Evolutionary conservation across 176 grass and related monocot species (phyloP).

Genomic region (Avena atlantica): DNA sequence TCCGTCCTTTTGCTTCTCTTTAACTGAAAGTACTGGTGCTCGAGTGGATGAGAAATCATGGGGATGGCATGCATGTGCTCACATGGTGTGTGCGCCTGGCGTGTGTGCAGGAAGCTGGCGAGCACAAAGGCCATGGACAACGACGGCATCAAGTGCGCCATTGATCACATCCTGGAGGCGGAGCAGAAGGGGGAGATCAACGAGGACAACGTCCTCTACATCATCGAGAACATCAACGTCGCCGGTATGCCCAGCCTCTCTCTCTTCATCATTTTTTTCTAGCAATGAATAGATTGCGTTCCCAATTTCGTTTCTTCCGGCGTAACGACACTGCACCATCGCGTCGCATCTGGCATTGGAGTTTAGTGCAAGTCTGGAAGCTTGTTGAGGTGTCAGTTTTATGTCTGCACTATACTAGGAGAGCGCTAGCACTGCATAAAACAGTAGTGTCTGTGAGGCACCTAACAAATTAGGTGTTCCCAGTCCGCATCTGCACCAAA

Average conservation of each 20-base stretch:
- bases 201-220: constrained; percentile 92
- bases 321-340: neutral
- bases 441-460: neutral
- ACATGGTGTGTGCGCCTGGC: constrained; percentile 28
- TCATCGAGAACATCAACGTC: constrained; percentile 95
- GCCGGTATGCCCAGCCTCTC: constrained; percentile 49
- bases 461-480: neutral
- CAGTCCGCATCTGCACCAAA: no score
- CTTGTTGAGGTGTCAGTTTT: neutral
- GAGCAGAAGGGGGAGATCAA: constrained; percentile 90
- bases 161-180: constrained; percentile 93
- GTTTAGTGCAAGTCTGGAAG: neutral
- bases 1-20: neutral
- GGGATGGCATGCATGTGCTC: constrained; percentile 26
- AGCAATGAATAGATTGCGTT: neutral
- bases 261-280: neutral
- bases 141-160: constrained; percentile 73
- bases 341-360: neutral
- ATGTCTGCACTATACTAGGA: neutral
- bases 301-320: no score
- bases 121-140: constrained; percentile 57
- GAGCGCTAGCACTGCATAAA: neutral
- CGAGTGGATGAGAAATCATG: neutral
- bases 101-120: constrained; percentile 67
- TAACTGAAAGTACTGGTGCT: neutral